These are phyloP conservation scores for Sextonia rubra DNA, from an alignment of 164 flowering plant species.

Conservation along the genomic window DNA sequence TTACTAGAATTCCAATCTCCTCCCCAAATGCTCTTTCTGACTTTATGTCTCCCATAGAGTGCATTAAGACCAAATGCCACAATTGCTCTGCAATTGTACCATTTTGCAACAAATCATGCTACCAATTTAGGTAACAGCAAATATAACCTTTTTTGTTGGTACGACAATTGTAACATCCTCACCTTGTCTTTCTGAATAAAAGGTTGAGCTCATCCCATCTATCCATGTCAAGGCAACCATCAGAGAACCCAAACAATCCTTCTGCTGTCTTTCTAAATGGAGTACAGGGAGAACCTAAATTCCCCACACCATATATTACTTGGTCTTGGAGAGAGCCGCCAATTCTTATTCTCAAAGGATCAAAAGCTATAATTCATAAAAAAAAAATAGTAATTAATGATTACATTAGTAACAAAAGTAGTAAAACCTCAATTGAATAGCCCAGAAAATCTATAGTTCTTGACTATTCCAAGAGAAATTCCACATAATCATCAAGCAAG, in stretches of 20 bases:
- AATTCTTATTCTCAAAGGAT: slow-evolving; percentile 64
- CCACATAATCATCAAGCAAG: neutral
- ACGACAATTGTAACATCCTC: slow-evolving; percentile 6
- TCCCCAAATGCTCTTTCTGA: slow-evolving; percentile 1
- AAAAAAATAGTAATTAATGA: neutral
- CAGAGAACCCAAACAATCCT: slow-evolving; percentile 85
- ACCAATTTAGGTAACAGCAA: neutral
- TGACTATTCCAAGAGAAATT: neutral
- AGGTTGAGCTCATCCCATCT: slow-evolving; percentile 84
- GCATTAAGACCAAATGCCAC: slow-evolving; percentile 20
- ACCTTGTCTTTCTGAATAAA: slow-evolving; percentile 69
- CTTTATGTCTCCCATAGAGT: slow-evolving; percentile 11
- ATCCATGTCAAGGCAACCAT: slow-evolving; percentile 68
- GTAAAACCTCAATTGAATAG: no score
- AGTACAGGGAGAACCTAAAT: slow-evolving; percentile 42
- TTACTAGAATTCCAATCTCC: slow-evolving; percentile 65
- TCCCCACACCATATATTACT: slow-evolving; percentile 64
- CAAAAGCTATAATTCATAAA: slow-evolving; percentile 52
- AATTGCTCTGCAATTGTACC: slow-evolving; percentile 11
- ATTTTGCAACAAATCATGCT: neutral
- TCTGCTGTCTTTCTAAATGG: slow-evolving; percentile 44
- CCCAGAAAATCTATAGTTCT: neutral
- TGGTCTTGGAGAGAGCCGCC: slow-evolving; percentile 93
- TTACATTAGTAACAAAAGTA: no score
- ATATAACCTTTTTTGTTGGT: neutral